Evolutionary conservation across 257 asterid species (phyloP), one percentile per base, ranked within the genome.

Genomic region (Mitragyna speciosa): DNA sequence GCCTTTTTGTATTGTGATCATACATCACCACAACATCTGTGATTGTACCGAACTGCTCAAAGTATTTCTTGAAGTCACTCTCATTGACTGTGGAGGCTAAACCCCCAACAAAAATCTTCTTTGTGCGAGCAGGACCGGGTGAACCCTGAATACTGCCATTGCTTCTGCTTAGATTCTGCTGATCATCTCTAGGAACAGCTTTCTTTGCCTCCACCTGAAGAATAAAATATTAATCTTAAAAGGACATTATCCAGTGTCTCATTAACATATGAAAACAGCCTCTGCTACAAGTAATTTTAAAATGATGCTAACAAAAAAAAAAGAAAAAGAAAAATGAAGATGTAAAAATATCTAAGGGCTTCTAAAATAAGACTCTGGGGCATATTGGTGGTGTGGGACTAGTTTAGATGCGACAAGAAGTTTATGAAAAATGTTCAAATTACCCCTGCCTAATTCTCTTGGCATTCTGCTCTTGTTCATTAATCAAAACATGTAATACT

Each of bases 1-100:
- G 97, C 87, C 98, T 89, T 80, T 93, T 96, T 20, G 98, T 94
- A 67, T 91, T 94, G 78, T 92, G 98, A 80, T 94, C 97, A 80
- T 92, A 94, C 98, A 94, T 92, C 81, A 94, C 98, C 43, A 94
- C 97, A 26, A 90, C 98, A 76, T 94, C 98, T 3, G 93, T 86
- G 77, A 90, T 84, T 7, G 87, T 85, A 74, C 98, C 98, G 16
- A 91, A 94, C 81, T 92, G 96, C 80, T 92, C 96, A 58, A 94
- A 94, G 89, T 94, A 92, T 66, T 80, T 84, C 86, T 94, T 94
- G 90, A 94, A 92, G 85, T 94, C 96, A 28, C 83, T 87, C 81
- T 94, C 98, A 51, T 93, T 90, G 78, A 94, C 91, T 1, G 96
- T 87, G 72, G 98, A 90, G 70, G 98, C 93, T 69, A 94, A 86